Percentiles rank a stretch among this genome's conserved stretches.
Evolutionary conservation across 2,329 filamentous ascomycete genomes (phyloP).

Genomic region (Penicillium griseofulvum): DNA sequence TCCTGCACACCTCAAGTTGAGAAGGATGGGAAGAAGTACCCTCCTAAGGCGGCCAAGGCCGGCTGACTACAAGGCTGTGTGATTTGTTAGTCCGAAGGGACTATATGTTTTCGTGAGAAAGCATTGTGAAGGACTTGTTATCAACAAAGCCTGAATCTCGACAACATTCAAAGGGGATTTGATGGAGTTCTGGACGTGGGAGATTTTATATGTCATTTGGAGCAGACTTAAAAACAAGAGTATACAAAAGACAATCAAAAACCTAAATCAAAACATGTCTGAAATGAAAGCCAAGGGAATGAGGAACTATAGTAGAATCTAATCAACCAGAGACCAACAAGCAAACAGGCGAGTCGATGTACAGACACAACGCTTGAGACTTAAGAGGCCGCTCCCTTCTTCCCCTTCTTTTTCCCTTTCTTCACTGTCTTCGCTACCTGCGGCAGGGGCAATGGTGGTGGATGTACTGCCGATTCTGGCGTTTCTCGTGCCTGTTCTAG

Average conservation of each 20-base stretch:
- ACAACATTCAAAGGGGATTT: neutral
- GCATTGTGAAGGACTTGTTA: neutral
- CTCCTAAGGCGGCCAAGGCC: constrained; percentile 57
- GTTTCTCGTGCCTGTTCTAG: neutral
- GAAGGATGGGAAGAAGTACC: constrained; percentile 61
- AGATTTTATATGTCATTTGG: neutral
- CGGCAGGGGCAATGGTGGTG: no score
- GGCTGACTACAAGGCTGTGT: constrained; percentile 38
- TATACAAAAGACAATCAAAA: neutral
- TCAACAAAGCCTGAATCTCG: neutral
- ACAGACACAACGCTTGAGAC: neutral
- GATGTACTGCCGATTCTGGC: neutral
- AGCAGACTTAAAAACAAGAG: neutral
- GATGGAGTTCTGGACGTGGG: neutral
- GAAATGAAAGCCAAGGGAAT: neutral
- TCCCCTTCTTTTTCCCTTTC: neutral
- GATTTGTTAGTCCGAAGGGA: constrained; percentile 10
- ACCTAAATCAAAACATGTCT: no score
- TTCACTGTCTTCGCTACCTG: neutral
- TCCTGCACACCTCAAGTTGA: constrained; percentile 63
- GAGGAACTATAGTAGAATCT: neutral
- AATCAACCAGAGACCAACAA: neutral
- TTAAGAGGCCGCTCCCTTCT: neutral
- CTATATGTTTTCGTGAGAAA: neutral
- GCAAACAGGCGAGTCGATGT: neutral